Evolutionary conservation across 768 basidiomycete genomes (phyloP).

Genomic region (Hericium coralloides): DNA sequence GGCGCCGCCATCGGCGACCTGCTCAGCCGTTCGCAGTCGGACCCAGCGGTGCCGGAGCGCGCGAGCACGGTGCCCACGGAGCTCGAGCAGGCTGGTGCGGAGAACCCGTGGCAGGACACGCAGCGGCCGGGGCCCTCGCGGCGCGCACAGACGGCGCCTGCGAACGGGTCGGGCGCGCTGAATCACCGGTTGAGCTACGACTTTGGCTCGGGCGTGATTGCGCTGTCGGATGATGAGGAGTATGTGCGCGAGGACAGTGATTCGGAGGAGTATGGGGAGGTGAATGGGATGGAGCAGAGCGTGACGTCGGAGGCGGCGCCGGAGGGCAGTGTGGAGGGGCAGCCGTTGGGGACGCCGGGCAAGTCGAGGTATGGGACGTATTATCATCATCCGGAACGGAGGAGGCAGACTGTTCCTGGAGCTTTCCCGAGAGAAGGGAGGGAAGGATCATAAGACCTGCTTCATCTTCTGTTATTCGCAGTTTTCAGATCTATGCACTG

Average conservation of each 20-base stretch:
- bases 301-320: background rate
- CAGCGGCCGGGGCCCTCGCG: slow-evolving; percentile 25
- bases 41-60: slow-evolving; percentile 4
- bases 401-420: slow-evolving; percentile 49
- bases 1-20: slow-evolving; percentile 3
- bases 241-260: slow-evolving; percentile 47
- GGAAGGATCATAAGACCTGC: background rate
- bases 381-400: slow-evolving; percentile 78
- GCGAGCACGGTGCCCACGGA: background rate
- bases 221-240: slow-evolving; percentile 63
- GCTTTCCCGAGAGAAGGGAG: slow-evolving; percentile 32
- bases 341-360: slow-evolving; percentile 17
- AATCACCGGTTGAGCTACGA: slow-evolving; percentile 75
- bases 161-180: slow-evolving; percentile 17
- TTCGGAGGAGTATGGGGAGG: slow-evolving; percentile 32
- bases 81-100: background rate
- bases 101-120: slow-evolving; percentile 59
- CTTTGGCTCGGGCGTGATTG: slow-evolving; percentile 80
- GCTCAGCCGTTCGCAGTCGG: background rate
- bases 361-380: slow-evolving; percentile 60
- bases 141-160: slow-evolving; percentile 12
- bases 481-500: background rate
- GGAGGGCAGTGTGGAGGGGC: background rate
- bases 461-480: too few relatives aligned
- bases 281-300: slow-evolving; percentile 36